phyloP scores from a whole-genome alignment of 805 yeast species.

The Sugiyamaella floridensis region DNA sequence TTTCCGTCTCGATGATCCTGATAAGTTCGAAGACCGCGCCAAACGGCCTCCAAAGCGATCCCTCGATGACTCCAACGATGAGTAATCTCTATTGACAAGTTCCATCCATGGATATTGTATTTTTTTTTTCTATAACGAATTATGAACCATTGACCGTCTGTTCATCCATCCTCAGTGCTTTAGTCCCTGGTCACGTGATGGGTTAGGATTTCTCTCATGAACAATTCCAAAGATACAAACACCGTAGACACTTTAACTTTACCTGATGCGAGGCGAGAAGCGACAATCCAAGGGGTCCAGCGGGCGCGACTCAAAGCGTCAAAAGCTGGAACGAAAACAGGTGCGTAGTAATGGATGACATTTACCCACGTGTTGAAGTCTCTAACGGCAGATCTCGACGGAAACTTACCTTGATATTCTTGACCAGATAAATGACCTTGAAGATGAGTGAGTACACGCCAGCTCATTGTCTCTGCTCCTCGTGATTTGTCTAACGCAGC shows the following conservation, averaged over 20 bases:
- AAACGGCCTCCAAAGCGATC: background rate
- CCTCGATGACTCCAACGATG: background rate
- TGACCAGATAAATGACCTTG: conserved; percentile 2
- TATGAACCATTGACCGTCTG: background rate
- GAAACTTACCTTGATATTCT: background rate
- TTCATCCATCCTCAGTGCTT: background rate
- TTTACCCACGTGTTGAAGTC: background rate
- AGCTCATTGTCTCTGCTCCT: too few species aligned
- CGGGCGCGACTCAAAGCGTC: conserved; percentile 4
- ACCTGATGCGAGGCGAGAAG: conserved; percentile 2
- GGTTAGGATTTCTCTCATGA: background rate
- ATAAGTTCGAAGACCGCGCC: background rate
- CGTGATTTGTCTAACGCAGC: background rate
- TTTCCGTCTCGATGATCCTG: background rate
- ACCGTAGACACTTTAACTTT: background rate
- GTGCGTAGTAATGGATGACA: background rate
- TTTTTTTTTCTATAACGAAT: background rate
- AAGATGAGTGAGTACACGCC: conserved; percentile 1
- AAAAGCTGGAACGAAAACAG: background rate
- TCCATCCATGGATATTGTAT: background rate
- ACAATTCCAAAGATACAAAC: background rate
- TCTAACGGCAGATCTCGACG: background rate
- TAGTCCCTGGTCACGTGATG: background rate
- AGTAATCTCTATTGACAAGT: background rate
- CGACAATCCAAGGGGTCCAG: conserved; percentile 2